A percentile compares a stretch with the other conserved stretches of the same genome.
Evolutionary conservation across 495 filamentous ascomycete species (phyloP).

Genomic region (Aspergillus saccharolyticus): DNA sequence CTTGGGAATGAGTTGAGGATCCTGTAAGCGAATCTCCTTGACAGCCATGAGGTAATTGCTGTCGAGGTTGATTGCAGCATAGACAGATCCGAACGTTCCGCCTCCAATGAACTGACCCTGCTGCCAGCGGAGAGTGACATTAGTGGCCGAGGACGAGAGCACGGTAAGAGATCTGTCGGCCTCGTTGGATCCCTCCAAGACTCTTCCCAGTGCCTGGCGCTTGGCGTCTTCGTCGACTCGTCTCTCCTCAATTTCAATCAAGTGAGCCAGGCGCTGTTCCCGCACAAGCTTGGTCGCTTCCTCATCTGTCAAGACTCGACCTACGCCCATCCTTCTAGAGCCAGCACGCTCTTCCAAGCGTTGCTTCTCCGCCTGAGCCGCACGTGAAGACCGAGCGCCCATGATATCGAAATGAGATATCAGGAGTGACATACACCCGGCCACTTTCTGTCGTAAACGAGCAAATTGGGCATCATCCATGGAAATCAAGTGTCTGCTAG

Average conservation of each 20-base stretch:
- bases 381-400: conserved; percentile 87
- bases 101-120: conserved; percentile 96
- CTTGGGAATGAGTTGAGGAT: conserved; percentile 90
- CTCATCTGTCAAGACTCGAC: conserved; percentile 74
- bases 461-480: conserved; percentile 84
- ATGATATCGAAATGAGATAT: conserved; percentile 99
- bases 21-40: conserved; percentile 95
- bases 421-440: conserved; percentile 94
- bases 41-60: conserved; percentile 96
- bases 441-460: conserved; percentile 76
- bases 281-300: conserved; percentile 70
- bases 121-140: conserved; percentile 93
- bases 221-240: conserved; percentile 80
- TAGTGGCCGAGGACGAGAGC: conserved; percentile 87
- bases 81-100: conserved; percentile 95
- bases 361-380: conserved; percentile 85
- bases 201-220: conserved; percentile 79
- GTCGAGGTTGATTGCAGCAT: conserved; percentile 94
- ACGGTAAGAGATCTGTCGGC: conserved; percentile 91
- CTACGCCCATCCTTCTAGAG: conserved; percentile 70
- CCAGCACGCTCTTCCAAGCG: conserved; percentile 70
- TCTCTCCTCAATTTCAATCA: conserved; percentile 69
- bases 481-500: conserved; percentile 81
- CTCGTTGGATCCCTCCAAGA: conserved; percentile 90
- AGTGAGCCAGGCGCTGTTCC: conserved; percentile 63